Evolutionary conservation across 2,329 filamentous ascomycete species (phyloP), one percentile per base, ranked within the genome.

Genomic region (Ceratocystis harringtonii): DNA sequence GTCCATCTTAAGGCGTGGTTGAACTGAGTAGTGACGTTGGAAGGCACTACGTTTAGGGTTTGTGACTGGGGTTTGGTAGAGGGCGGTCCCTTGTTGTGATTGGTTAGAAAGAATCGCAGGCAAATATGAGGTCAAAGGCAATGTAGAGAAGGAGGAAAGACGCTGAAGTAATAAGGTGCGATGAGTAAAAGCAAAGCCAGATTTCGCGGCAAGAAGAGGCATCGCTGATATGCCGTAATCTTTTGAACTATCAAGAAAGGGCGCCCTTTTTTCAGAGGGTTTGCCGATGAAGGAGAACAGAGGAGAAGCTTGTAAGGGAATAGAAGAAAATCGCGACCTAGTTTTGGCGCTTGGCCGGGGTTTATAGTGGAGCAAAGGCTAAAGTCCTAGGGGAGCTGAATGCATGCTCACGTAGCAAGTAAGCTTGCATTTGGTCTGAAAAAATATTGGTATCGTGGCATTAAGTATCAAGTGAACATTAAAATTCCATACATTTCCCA

Each of bases 21-120:
- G 48, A 25, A n/a, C 17, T 8, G 55, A 58, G 17, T 32, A 36
- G 30, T 12, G 19, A 28, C 52, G 28, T n/a, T n/a, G 55, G 48
- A 22, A 15, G 48, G 7, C 19, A 25, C n/a, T 22, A n/a, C 7
- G 48, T 2, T 52, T 52, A 52, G 48, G 48, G 48, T 52, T 19
- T 52, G n/a, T 52, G 17, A 2, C 17, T 19, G n/a, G n/a, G 48
- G n/a, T 19, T n/a, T n/a, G n/a, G 48, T 1, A 19, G 48, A 52
- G 1, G 17, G n/a, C 36, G 12, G 36, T 41, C 36, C 36, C 12
- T 15, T 15, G 55, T 12, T 36, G 55, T 58, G 55, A 58, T 58
- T 58, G 55, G 55, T 8, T 58, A 30, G 17, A 2, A 12, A 36
- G 8, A 58, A 58, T 67, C 69, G 17, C 6, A 2, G 32, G 36